Evolutionary conservation across 2,329 filamentous ascomycete genomes (phyloP).

Genomic region (Trichophyton rubrum): DNA sequence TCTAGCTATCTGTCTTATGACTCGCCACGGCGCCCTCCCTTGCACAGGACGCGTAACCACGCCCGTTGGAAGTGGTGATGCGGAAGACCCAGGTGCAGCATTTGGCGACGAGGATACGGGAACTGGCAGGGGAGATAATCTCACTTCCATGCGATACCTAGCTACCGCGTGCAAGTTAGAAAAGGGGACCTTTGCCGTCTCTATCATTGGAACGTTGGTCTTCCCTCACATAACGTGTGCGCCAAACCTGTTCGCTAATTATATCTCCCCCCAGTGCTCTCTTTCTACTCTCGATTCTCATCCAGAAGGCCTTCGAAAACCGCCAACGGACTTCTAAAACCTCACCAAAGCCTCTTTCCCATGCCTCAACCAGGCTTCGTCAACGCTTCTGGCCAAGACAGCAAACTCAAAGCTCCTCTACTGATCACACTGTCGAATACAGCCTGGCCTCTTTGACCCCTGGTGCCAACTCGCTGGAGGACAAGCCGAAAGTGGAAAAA

Average conservation of each 20-base stretch:
- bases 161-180: conserved; percentile 62
- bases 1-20: conserved; percentile 68
- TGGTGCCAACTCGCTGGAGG: conserved; percentile 8
- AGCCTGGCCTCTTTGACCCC: not conserved
- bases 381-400: not conserved
- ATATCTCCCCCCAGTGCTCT: not conserved
- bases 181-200: conserved; percentile 62
- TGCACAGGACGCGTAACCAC: conserved; percentile 56
- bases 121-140: conserved; percentile 16
- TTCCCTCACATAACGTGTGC: conserved; percentile 20
- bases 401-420: not conserved
- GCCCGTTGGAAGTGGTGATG: conserved; percentile 54
- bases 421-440: not conserved
- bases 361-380: not conserved
- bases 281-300: conserved; percentile 9
- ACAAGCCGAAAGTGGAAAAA: conserved; percentile 7
- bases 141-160: conserved; percentile 25
- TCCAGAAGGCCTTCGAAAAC: conserved; percentile 6
- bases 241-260: not conserved
- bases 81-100: conserved; percentile 37
- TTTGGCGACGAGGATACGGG: conserved; percentile 38
- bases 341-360: not conserved
- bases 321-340: conserved; percentile 2
- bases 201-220: conserved; percentile 60
- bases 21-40: conserved; percentile 52